Base-by-base conservation (phyloP, 2,329 filamentous ascomycete species). In the Balansia obtecta region DNA sequence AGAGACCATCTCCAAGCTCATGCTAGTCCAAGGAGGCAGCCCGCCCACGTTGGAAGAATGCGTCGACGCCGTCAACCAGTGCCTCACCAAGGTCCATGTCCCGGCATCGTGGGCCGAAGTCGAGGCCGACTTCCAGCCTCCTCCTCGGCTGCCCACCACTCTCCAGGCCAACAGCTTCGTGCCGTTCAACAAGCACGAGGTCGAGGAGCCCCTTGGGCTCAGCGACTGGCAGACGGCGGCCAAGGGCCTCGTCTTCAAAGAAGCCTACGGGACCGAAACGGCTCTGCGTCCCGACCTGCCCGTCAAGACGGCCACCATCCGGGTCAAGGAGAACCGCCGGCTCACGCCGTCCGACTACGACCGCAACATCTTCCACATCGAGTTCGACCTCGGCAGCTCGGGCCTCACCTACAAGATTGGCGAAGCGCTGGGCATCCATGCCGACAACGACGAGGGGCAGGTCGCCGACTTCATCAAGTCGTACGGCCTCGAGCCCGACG, bases 351-450 rank as follows among this genome's bases (percentile, higher is more conserved):
- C 70, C 22, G 85, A 83, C 33, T 98, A 98, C 65, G 90, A 97
- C 68, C 88, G 93, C 60, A 96, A 98, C 76, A 97, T 98, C 69
- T 98, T 98, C 84, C 93, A 98, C 72, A 97, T 98, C 55, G 93
- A 98, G 70, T 98, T 98, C 62, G 93, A 97, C 63, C 80, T 98
- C 22, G 91, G 91, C 53, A 71, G 84, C 61, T 95, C 91, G 34
- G 91, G 90, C 39, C 81, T 98, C 56, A 95, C 81, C 41, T 98
- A 98, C 71, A 88, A 95, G 65, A 97, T 98, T 61, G 93, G 93
- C 51, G 93, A 98, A 72, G 93, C 93, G 45, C 83, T 98, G 16
- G 93, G 93, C 57, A 90, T 98, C 55, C 93, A 98, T 67, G 88
- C 89, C 7, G 88, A 97, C 70, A 98, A 98, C 68, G 85, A 97